Evolutionary conservation across 2,329 filamentous ascomycete genomes (phyloP).

Genomic region (Emergomyces pasteurianus): DNA sequence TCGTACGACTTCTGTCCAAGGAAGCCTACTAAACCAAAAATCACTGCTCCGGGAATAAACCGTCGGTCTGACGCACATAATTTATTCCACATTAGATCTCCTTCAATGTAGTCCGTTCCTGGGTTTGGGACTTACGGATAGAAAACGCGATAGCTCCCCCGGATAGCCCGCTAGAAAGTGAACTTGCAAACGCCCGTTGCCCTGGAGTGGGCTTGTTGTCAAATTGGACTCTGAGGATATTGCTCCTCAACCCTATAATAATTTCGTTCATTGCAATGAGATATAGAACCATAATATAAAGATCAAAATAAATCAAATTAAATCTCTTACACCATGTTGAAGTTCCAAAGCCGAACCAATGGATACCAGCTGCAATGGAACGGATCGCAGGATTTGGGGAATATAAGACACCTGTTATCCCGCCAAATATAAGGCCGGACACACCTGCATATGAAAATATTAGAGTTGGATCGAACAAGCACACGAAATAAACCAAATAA

Average conservation of each 20-base stretch:
- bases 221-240: conserved; percentile 35
- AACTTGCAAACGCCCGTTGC: conserved; percentile 56
- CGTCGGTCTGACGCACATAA: conserved; percentile 38
- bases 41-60: conserved; percentile 45
- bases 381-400: conserved; percentile 57
- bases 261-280: not conserved
- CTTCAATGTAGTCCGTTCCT: not conserved
- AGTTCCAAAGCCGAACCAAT: conserved; percentile 69
- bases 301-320: not conserved
- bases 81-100: not conserved
- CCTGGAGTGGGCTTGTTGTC: conserved; percentile 42
- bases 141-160: conserved; percentile 44
- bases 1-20: conserved; percentile 47
- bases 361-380: conserved; percentile 58
- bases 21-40: conserved; percentile 48
- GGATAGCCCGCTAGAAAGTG: conserved; percentile 58
- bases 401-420: conserved; percentile 58
- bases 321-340: conserved; percentile 58
- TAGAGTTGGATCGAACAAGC: not conserved
- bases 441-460: conserved; percentile 34
- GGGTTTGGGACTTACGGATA: conserved; percentile 32
- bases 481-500: not conserved
- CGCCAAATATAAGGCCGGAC: conserved; percentile 52
- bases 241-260: conserved; percentile 28
- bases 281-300: not conserved